Evolutionary conservation across 2,329 filamentous ascomycete genomes (phyloP).

Genomic region (Aureobasidium sp.): DNA sequence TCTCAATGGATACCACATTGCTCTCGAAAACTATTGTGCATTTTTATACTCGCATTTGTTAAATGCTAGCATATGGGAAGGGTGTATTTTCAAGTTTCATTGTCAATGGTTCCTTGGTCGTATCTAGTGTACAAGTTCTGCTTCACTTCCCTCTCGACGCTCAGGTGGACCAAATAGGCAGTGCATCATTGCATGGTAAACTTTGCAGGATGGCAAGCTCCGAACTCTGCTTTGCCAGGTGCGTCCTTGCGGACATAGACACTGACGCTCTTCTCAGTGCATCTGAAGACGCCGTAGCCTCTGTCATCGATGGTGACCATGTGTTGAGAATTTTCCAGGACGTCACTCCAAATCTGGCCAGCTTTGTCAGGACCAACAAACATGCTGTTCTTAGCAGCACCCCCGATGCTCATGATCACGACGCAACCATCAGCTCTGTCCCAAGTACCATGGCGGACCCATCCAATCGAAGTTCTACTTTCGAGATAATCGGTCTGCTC

Average conservation of each 20-base stretch:
- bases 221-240: conserved; percentile 43
- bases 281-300: conserved; percentile 54
- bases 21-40: no score
- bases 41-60: no score
- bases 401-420: conserved; percentile 27
- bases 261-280: conserved; percentile 47
- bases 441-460: conserved; percentile 47
- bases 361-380: conserved; percentile 45
- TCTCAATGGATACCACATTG: no score
- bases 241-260: conserved; percentile 56
- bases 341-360: conserved; percentile 56
- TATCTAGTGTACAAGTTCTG: neutral
- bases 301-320: conserved; percentile 52
- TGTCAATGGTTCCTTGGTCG: neutral
- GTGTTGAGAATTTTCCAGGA: conserved; percentile 50
- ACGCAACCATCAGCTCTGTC: conserved; percentile 33
- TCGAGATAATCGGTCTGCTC: conserved; percentile 58
- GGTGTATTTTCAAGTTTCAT: neutral
- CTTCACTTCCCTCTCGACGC: neutral
- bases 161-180: neutral
- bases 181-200: conserved; percentile 8
- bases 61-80: no score
- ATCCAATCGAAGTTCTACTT: conserved; percentile 53
- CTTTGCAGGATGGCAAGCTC: conserved; percentile 16
- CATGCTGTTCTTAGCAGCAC: conserved; percentile 54